phyloP scores from a whole-genome alignment of 1,284 basidiomycete genomes.

The Anthracocystis setariae region DNA sequence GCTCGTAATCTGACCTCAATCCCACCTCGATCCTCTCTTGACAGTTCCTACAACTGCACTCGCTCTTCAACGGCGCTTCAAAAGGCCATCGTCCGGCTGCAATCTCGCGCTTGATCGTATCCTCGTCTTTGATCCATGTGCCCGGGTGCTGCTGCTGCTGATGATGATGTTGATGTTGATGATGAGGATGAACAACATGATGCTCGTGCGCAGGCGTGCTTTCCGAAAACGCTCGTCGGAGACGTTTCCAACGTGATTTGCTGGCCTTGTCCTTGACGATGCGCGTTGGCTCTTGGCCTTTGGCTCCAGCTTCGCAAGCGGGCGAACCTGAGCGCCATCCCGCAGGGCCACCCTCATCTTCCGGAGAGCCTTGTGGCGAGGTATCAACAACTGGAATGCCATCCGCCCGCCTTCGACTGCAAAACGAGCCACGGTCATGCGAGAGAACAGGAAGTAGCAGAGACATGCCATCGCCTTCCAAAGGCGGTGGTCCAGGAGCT shows the following conservation, averaged over 20 bases:
- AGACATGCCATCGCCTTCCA: constrained; percentile 22
- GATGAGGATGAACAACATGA: not conserved
- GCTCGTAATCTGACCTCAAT: constrained; percentile 27
- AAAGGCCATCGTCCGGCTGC: constrained; percentile 44
- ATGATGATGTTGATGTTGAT: constrained; percentile 5
- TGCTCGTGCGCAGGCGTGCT: constrained; percentile 9
- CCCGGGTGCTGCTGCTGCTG: constrained; percentile 4
- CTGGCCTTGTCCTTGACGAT: constrained; percentile 14
- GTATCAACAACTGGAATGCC: constrained; percentile 30
- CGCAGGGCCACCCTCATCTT: constrained; percentile 12
- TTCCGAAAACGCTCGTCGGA: constrained; percentile 28
- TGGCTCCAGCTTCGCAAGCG: not conserved
- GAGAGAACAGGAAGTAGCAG: constrained; percentile 20
- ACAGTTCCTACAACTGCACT: constrained; percentile 49
- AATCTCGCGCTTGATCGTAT: constrained; percentile 16
- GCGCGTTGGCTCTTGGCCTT: constrained; percentile 2
- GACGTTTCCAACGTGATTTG: constrained; percentile 27
- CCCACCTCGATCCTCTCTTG: constrained; percentile 39
- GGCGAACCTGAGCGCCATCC: not conserved
- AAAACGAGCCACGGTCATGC: constrained; percentile 19
- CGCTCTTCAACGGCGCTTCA: constrained; percentile 34
- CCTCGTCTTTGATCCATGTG: constrained; percentile 19
- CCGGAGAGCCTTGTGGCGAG: constrained; percentile 22
- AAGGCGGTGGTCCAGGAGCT: constrained; percentile 19
- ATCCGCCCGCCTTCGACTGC: constrained; percentile 27